These are phyloP conservation scores for Camellia oleifera DNA, from an alignment of 179 eudicot species.

Conservation along the genomic window DNA sequence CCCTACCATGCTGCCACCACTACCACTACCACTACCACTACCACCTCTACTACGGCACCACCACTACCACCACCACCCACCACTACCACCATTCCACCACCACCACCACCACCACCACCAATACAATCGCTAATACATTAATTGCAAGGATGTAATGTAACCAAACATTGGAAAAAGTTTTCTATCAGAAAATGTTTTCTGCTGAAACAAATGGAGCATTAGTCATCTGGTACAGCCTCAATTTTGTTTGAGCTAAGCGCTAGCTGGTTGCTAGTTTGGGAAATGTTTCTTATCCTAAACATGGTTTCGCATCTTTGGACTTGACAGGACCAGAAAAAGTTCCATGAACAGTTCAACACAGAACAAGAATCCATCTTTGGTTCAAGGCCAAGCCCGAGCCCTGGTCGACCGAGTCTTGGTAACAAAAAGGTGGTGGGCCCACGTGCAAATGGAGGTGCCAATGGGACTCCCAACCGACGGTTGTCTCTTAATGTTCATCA, in stretches of 20 bases:
- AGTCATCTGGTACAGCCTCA: neutral
- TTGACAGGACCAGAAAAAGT: conserved; percentile 84
- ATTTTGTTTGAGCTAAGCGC: neutral
- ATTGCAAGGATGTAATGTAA: too few species aligned
- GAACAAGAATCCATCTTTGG: conserved; percentile 81
- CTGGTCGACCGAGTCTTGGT: conserved; percentile 59
- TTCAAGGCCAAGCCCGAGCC: conserved; percentile 79
- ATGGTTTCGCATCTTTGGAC: neutral
- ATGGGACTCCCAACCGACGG: conserved; percentile 64
- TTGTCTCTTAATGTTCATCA: conserved; percentile 64
- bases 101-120: too few species aligned
- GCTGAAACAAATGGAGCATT: neutral
- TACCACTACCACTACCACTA: too few species aligned
- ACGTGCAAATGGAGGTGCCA: conserved; percentile 55
- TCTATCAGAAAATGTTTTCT: too few species aligned
- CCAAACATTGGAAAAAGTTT: too few species aligned
- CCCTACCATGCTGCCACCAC: too few species aligned
- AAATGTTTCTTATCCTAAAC: neutral
- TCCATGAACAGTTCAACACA: conserved; percentile 73
- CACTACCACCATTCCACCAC: too few species aligned
- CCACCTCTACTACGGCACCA: too few species aligned
- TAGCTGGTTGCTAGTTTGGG: neutral
- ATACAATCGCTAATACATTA: too few species aligned
- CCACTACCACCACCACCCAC: too few species aligned
- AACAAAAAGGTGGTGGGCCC: conserved; percentile 57